Conservation (phyloP, 768 basidiomycete genomes). For the Mycena albidolilacea region DNA sequence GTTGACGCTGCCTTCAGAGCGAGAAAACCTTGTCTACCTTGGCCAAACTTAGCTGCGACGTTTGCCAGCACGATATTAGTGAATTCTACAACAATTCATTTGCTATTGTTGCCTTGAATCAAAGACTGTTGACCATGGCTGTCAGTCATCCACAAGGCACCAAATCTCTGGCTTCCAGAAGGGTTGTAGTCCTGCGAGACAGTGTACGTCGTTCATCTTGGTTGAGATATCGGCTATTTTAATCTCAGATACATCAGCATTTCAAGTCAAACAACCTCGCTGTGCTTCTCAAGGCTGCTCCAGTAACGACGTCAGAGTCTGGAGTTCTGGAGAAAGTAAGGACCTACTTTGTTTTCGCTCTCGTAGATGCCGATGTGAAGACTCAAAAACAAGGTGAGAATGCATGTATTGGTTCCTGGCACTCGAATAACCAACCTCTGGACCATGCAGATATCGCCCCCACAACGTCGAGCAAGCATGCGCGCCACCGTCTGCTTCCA, state of each 20-base stretch:
- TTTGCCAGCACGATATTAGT: constrained; percentile 82
- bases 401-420: background rate
- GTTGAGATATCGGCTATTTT: constrained; percentile 1
- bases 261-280: constrained; percentile 80
- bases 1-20: constrained; percentile 60
- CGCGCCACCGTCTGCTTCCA: too few species aligned
- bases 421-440: background rate
- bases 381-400: constrained; percentile 64
- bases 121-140: constrained; percentile 72
- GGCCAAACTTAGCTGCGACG: constrained; percentile 75
- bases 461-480: too few species aligned
- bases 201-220: constrained; percentile 64
- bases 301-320: constrained; percentile 58
- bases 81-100: constrained; percentile 81
- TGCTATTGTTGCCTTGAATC: constrained; percentile 75
- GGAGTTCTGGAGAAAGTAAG: constrained; percentile 64
- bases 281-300: constrained; percentile 78
- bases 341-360: constrained; percentile 78
- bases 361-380: constrained; percentile 78
- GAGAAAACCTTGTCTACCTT: constrained; percentile 78
- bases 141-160: constrained; percentile 71
- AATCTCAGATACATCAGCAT: constrained; percentile 66
- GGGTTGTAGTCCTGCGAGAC: constrained; percentile 88
- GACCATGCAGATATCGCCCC: constrained; percentile 66
- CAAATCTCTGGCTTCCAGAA: constrained; percentile 78